Percentiles rank a stretch among this genome's conserved stretches.
Evolutionary conservation across 768 basidiomycete genomes (phyloP).

Genomic region (Termitomyces sp.): DNA sequence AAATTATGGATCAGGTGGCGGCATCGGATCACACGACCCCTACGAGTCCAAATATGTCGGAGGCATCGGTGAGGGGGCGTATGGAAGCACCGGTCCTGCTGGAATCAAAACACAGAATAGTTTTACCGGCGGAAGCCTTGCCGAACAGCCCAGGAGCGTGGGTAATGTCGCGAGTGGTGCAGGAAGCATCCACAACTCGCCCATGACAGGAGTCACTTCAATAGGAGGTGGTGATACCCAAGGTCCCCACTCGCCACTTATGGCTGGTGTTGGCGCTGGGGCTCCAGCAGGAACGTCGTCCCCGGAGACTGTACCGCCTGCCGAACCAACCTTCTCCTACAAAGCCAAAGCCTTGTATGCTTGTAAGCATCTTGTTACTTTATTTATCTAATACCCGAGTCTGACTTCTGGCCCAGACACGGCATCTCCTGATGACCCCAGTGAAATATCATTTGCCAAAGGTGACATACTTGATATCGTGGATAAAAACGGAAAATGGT

Average conservation of each 20-base stretch:
- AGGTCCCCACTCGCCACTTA: constrained; percentile 62
- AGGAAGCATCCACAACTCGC: constrained; percentile 56
- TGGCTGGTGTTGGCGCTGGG: constrained; percentile 64
- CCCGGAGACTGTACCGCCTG: constrained; percentile 21
- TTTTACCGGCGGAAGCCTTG: constrained; percentile 44
- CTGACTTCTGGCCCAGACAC: constrained; percentile 55
- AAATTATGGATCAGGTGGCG: constrained; percentile 64
- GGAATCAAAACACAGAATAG: constrained; percentile 54
- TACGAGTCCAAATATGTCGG: constrained; percentile 60
- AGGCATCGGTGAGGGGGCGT: constrained; percentile 42
- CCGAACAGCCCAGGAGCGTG: constrained; percentile 33
- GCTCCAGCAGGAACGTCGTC: constrained; percentile 20
- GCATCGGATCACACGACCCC: constrained; percentile 64
- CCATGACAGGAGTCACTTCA: constrained; percentile 35
- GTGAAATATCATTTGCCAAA: constrained; percentile 91
- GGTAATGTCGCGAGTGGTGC: constrained; percentile 33
- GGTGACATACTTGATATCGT: constrained; percentile 90
- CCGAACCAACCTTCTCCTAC: constrained; percentile 52
- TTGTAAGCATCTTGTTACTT: constrained; percentile 48
- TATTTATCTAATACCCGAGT: constrained; percentile 10
- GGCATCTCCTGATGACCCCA: constrained; percentile 93
- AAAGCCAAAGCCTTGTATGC: constrained; percentile 89
- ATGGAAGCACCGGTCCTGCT: constrained; percentile 45
- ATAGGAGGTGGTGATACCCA: constrained; percentile 43
- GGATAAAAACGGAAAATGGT: constrained; percentile 93